Evolutionary conservation across 2,329 filamentous ascomycete species (phyloP).

Genomic region (Trichoderma sp.): DNA sequence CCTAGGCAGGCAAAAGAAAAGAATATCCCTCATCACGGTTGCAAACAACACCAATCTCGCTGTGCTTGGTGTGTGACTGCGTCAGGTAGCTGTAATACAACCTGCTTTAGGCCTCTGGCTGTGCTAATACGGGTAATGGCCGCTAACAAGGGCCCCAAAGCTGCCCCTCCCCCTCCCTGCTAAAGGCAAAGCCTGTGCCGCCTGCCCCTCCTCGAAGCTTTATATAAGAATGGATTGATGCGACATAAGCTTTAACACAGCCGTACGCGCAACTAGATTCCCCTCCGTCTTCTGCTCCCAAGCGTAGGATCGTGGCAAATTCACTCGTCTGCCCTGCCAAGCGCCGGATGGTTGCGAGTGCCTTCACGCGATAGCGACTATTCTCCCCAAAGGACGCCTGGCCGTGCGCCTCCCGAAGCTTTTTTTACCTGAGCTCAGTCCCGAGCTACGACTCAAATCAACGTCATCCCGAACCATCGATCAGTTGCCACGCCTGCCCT

Average conservation of each 20-base stretch:
- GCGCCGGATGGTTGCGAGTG: background rate
- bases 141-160: background rate
- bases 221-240: background rate
- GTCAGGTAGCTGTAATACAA: slow-evolving; percentile 12
- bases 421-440: background rate
- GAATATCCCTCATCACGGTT: slow-evolving; percentile 12
- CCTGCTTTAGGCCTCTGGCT: background rate
- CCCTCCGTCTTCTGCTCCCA: background rate
- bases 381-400: background rate
- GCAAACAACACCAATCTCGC: background rate
- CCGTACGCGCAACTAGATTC: background rate
- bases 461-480: slow-evolving; percentile 21
- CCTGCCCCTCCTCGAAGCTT: slow-evolving; percentile 10
- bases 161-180: slow-evolving; percentile 17
- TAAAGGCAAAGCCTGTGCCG: background rate
- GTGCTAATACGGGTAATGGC: background rate
- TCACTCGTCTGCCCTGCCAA: background rate
- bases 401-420: background rate
- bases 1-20: background rate
- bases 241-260: background rate
- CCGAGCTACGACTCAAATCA: background rate
- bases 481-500: slow-evolving; percentile 11
- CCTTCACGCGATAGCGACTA: background rate
- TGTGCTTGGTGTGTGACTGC: background rate
- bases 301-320: background rate